phyloP scores from a whole-genome alignment of 2,329 filamentous ascomycete species.

The Lomentospora prolificans region DNA sequence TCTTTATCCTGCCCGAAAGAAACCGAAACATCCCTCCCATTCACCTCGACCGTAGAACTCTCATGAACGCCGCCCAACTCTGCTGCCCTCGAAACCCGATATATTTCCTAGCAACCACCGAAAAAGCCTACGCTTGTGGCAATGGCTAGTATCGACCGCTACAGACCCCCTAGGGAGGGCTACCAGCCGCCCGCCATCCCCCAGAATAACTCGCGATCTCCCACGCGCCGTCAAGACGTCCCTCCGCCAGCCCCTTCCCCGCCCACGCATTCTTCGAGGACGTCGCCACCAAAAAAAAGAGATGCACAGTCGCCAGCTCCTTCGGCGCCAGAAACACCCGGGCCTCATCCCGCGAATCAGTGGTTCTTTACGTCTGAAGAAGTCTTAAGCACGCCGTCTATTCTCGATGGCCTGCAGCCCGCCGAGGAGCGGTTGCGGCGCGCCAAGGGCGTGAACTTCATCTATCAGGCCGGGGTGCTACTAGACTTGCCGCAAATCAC shows the following conservation, averaged over 20 bases:
- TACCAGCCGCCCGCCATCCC: conserved; percentile 44
- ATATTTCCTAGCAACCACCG: not conserved
- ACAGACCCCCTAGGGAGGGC: conserved; percentile 45
- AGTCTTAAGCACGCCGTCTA: conserved; percentile 70
- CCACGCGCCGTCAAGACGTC: conserved; percentile 41
- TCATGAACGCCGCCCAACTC: not conserved
- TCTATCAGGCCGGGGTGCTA: conserved; percentile 86
- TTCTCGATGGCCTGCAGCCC: conserved; percentile 68
- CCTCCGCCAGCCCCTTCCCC: conserved; percentile 54
- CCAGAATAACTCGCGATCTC: conserved; percentile 39
- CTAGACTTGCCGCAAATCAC: conserved; percentile 88
- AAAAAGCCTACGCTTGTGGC: not conserved
- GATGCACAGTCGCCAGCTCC: conserved; percentile 31
- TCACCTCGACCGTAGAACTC: not conserved
- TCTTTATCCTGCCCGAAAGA: not conserved
- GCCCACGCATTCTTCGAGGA: conserved; percentile 43
- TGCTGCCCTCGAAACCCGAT: not conserved
- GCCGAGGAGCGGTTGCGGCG: conserved; percentile 71
- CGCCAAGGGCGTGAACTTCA: conserved; percentile 92
- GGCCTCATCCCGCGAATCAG: conserved; percentile 43
- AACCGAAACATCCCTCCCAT: not conserved
- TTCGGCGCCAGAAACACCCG: conserved; percentile 26
- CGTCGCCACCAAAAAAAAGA: conserved; percentile 41
- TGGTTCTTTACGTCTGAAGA: conserved; percentile 88
- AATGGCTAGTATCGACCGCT: conserved; percentile 53